A percentile compares a stretch with the other conserved stretches of the same genome.
Conservation (phyloP, 306 rosid genomes). For the Styphnolobium japonicum region DNA sequence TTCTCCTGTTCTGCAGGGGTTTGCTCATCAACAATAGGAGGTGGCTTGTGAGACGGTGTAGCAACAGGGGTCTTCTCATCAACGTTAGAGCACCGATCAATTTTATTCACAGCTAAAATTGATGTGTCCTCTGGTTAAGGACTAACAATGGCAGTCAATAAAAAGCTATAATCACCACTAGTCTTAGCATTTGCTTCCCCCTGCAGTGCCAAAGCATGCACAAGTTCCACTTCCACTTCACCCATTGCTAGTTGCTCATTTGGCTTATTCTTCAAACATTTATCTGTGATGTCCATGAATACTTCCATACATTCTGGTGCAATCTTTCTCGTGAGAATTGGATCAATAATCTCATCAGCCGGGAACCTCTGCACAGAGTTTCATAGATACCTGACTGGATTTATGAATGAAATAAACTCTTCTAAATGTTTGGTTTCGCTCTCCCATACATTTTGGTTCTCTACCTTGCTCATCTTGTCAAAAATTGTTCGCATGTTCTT, state of each 20-base stretch:
- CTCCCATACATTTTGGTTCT: neutral
- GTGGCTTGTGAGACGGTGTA: too few relatives aligned
- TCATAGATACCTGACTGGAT: neutral
- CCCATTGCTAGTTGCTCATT: conserved; percentile 29
- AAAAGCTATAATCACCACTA: neutral
- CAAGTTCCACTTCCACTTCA: conserved; percentile 34
- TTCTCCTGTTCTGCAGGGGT: too few relatives aligned
- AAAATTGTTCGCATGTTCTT: neutral
- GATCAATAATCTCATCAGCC: conserved; percentile 1
- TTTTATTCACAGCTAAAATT: too few relatives aligned
- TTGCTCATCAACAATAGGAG: too few relatives aligned
- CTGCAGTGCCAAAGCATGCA: conserved; percentile 17
- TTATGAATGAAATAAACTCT: neutral
- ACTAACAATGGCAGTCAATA: too few relatives aligned
- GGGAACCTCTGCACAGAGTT: neutral
- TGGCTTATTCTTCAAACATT: neutral
- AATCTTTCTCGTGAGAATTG: conserved; percentile 15
- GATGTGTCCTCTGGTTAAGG: too few relatives aligned
- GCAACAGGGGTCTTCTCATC: too few relatives aligned
- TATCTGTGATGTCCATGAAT: neutral
- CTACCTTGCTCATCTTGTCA: neutral
- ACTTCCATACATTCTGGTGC: conserved; percentile 13
- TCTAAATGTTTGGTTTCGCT: too few relatives aligned
- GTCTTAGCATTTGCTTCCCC: neutral
- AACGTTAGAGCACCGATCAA: too few relatives aligned